A percentile compares a stretch with the other conserved stretches of the same genome.
Evolutionary conservation across 495 filamentous ascomycete species (phyloP).

Genomic region (Xylaria flabelliformis): DNA sequence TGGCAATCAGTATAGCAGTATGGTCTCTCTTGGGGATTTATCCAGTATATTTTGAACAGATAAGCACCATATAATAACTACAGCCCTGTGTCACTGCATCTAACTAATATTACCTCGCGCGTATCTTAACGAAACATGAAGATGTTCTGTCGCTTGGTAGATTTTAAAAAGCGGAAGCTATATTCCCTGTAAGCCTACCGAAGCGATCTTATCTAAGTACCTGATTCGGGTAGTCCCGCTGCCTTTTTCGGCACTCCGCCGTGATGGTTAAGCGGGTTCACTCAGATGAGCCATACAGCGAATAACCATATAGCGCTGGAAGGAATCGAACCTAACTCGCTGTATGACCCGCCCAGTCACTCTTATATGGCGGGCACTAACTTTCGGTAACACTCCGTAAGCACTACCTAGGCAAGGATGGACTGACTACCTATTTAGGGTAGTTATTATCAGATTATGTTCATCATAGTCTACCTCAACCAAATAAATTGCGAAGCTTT

Average conservation of each 20-base stretch:
- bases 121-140: not conserved
- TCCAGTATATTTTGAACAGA: not conserved
- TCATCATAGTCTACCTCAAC: too few relatives aligned
- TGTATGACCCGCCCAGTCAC: too few relatives aligned
- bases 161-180: not conserved
- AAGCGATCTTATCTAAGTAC: not conserved
- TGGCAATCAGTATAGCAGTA: not conserved
- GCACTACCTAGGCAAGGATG: not conserved
- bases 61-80: not conserved
- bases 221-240: not conserved
- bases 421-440: too few relatives aligned
- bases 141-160: not conserved
- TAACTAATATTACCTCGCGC: not conserved
- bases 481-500: too few relatives aligned
- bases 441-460: too few relatives aligned
- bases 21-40: not conserved
- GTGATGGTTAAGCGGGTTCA: not conserved
- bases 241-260: not conserved
- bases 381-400: too few relatives aligned
- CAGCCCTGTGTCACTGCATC: not conserved
- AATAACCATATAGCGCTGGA: too few relatives aligned
- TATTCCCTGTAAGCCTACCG: not conserved
- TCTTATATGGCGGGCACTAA: not conserved
- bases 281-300: too few relatives aligned
- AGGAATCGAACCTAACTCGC: too few relatives aligned